phyloP scores from a whole-genome alignment of 2,329 filamentous ascomycete genomes.

The Aspergillus neoniger region DNA sequence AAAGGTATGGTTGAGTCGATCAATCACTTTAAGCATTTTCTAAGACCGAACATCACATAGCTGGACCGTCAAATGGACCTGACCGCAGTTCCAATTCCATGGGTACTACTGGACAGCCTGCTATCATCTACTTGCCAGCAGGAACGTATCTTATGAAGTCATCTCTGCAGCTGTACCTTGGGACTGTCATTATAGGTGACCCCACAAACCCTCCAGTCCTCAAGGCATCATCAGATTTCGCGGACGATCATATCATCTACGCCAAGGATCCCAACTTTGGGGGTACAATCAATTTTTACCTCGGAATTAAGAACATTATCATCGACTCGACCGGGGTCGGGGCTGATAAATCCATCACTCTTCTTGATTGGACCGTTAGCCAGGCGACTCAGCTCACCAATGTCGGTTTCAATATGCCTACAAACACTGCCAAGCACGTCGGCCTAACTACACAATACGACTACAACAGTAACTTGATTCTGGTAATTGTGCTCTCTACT shows the following conservation, averaged over 20 bases:
- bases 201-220: constrained; percentile 51
- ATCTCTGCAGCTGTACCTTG: constrained; percentile 31
- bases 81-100: constrained; percentile 27
- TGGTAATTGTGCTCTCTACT: constrained; percentile 26
- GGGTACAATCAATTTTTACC: constrained; percentile 40
- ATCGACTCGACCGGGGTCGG: constrained; percentile 39
- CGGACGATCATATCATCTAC: constrained; percentile 58
- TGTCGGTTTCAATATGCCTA: constrained; percentile 41
- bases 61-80: constrained; percentile 29
- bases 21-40: neutral
- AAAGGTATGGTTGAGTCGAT: constrained; percentile 20
- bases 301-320: constrained; percentile 42
- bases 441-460: constrained; percentile 37
- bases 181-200: constrained; percentile 43
- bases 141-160: constrained; percentile 31
- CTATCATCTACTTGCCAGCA: constrained; percentile 33
- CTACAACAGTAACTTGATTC: constrained; percentile 30
- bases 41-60: constrained; percentile 11
- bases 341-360: constrained; percentile 28
- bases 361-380: constrained; percentile 43
- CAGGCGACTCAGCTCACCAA: constrained; percentile 44
- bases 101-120: constrained; percentile 35
- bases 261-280: constrained; percentile 40
- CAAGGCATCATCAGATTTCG: constrained; percentile 54
- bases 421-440: constrained; percentile 32